Conservation (phyloP, 805 yeast genomes). For the Candida ponderosae region DNA sequence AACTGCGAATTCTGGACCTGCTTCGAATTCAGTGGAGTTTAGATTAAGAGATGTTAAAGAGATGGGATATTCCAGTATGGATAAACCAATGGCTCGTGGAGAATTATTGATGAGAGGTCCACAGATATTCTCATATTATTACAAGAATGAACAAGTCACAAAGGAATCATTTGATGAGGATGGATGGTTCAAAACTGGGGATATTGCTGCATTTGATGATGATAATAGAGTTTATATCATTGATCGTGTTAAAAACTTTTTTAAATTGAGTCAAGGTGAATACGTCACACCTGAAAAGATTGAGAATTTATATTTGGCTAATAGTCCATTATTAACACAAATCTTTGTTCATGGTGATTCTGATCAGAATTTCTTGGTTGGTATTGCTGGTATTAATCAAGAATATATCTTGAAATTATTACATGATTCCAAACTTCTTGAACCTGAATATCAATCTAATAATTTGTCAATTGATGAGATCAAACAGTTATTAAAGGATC, state of each 20-base stretch:
- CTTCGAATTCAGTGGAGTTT: constrained; percentile 47
- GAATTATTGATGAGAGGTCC: constrained; percentile 53
- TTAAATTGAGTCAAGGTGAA: constrained; percentile 50
- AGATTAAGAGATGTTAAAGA: constrained; percentile 45
- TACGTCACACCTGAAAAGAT: constrained; percentile 62
- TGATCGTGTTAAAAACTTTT: constrained; percentile 61
- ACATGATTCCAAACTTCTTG: constrained; percentile 3
- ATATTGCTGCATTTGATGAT: constrained; percentile 33
- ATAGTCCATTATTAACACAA: constrained; percentile 35
- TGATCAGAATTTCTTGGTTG: constrained; percentile 41
- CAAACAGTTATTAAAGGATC: constrained; percentile 6
- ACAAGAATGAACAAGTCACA: constrained; percentile 41
- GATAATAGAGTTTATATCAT: constrained; percentile 35
- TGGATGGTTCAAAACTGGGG: constrained; percentile 57
- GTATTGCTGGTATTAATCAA: constrained; percentile 46
- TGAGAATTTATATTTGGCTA: constrained; percentile 45
- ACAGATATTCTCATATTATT: constrained; percentile 45
- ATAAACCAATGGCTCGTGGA: constrained; percentile 41
- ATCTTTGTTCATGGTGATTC: constrained; percentile 53
- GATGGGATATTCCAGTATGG: constrained; percentile 33
- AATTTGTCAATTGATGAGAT: constrained; percentile 4
- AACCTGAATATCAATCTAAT: constrained; percentile 4
- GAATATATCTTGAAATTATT: constrained; percentile 14
- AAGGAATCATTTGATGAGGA: constrained; percentile 34
- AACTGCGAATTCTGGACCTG: constrained; percentile 35